phyloP scores from a whole-genome alignment of 2,329 filamentous ascomycete genomes.

The Trichophaea hybrida region DNA sequence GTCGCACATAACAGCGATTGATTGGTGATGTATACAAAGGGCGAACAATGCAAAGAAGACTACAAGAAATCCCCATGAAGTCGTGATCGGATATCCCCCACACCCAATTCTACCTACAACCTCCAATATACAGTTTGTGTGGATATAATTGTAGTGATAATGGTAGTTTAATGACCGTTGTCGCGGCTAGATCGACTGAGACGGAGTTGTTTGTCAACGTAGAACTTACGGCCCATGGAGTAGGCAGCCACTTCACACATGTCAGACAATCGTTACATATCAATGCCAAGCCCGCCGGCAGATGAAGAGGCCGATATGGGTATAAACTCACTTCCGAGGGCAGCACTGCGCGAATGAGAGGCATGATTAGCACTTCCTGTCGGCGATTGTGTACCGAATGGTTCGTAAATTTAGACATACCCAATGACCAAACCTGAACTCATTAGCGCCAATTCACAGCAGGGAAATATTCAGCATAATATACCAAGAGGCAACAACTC shows the following conservation, averaged over 20 bases:
- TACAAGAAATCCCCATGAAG: no score
- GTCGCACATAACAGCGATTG: no score
- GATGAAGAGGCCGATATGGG: background rate
- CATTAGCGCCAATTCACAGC: background rate
- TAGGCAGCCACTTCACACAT: conserved; percentile 54
- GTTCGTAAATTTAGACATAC: conserved; percentile 40
- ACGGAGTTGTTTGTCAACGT: conserved; percentile 82
- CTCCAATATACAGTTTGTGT: background rate
- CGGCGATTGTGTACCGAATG: background rate
- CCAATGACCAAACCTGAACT: conserved; percentile 64
- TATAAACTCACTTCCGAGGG: conserved; percentile 23
- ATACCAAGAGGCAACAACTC: conserved; percentile 91
- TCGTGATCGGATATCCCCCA: no score
- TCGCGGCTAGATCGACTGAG: conserved; percentile 52
- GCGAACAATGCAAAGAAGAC: no score
- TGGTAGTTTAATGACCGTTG: conserved; percentile 28
- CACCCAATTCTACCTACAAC: no score
- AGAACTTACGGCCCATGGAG: conserved; percentile 68
- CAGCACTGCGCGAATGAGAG: conserved; percentile 17
- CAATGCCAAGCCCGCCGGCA: background rate
- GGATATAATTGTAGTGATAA: background rate
- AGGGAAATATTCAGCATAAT: conserved; percentile 28
- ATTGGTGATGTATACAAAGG: no score
- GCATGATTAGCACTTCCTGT: conserved; percentile 13
- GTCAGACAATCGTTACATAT: conserved; percentile 9